phyloP scores from a whole-genome alignment of 2,329 filamentous ascomycete genomes.

The Hortaea werneckii region DNA sequence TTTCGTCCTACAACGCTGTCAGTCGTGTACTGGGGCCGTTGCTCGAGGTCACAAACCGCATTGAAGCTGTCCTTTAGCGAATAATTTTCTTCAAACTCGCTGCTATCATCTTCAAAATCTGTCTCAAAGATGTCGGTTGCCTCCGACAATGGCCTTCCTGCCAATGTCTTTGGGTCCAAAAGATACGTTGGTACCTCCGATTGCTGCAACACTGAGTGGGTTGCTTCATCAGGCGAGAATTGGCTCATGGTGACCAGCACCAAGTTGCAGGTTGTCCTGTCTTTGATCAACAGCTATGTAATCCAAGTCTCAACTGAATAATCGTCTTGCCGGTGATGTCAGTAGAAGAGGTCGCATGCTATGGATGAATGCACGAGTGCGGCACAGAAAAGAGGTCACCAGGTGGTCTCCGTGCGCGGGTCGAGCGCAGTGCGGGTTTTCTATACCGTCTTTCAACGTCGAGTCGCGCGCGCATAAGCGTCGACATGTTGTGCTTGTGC shows the following conservation, averaged over 20 bases:
- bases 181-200: conserved; percentile 15
- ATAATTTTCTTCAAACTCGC: conserved; percentile 39
- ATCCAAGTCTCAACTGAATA: neutral
- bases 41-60: conserved; percentile 47
- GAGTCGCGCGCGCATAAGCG: conserved; percentile 25
- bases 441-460: conserved; percentile 27
- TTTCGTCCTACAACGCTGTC: conserved; percentile 31
- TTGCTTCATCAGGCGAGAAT: conserved; percentile 32
- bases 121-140: conserved; percentile 72
- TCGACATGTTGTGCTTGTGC: conserved; percentile 21
- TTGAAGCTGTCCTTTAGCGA: conserved; percentile 59
- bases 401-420: conserved; percentile 31
- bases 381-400: conserved; percentile 25
- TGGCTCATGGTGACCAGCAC: conserved; percentile 37
- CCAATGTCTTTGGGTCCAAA: conserved; percentile 7
- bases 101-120: conserved; percentile 58
- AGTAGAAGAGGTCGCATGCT: conserved; percentile 9
- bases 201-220: conserved; percentile 38
- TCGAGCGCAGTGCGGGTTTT: conserved; percentile 30
- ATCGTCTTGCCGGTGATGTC: conserved; percentile 9
- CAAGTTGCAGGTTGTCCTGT: neutral
- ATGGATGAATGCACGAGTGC: conserved; percentile 15
- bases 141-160: conserved; percentile 55
- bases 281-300: no score
- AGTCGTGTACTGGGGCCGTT: neutral